phyloP scores from a whole-genome alignment of 2,329 filamentous ascomycete genomes.

The Sporothrix sp. region DNA sequence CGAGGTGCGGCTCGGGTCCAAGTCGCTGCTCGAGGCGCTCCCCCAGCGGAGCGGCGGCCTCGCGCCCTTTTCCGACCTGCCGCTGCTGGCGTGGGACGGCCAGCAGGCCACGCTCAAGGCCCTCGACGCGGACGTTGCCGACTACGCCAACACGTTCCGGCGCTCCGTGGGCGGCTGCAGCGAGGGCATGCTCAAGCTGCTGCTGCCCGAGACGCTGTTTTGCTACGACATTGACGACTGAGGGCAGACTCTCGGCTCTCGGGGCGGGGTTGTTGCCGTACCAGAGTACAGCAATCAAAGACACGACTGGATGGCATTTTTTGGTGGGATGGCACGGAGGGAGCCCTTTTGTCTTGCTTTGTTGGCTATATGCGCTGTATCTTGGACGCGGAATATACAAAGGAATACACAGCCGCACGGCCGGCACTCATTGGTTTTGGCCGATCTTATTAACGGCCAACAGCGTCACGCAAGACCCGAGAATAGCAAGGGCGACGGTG shows the following conservation, averaged over 20 bases:
- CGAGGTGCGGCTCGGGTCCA: conserved; percentile 28
- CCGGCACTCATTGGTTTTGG: conserved; percentile 15
- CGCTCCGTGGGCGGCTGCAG: conserved; percentile 57
- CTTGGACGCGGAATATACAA: neutral
- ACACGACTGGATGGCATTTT: neutral
- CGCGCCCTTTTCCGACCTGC: conserved; percentile 37
- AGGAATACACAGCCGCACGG: too few relatives aligned
- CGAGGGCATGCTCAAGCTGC: conserved; percentile 22
- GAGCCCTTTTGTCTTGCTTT: neutral
- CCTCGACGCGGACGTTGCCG: conserved; percentile 34
- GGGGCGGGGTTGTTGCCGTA: too few relatives aligned
- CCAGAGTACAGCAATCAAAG: too few relatives aligned
- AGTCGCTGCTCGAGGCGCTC: conserved; percentile 41
- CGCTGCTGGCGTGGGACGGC: conserved; percentile 58
- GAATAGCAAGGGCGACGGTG: conserved; percentile 51
- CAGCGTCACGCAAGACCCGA: conserved; percentile 56
- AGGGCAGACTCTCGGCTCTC: neutral
- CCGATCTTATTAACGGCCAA: conserved; percentile 39
- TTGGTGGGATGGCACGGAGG: neutral
- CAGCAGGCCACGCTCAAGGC: conserved; percentile 30
- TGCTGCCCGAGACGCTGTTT: conserved; percentile 13
- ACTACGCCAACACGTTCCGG: conserved; percentile 52
- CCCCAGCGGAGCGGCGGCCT: conserved; percentile 33
- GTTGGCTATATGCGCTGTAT: neutral
- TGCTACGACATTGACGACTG: conserved; percentile 8